Evolutionary conservation across 768 basidiomycete species (phyloP).

Genomic region (Termitomyces sp.): DNA sequence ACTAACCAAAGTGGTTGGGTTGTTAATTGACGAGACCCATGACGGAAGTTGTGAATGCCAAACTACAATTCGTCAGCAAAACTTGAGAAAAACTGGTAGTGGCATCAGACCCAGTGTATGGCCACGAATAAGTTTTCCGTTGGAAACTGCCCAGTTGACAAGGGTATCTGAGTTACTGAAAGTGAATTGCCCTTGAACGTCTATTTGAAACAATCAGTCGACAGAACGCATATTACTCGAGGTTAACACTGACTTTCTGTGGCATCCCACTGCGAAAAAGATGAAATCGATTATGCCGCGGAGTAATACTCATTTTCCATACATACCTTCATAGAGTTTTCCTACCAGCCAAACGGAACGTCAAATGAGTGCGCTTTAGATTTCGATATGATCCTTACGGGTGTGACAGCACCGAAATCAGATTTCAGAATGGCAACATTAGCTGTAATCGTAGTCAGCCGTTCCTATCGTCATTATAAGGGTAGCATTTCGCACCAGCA

Average conservation of each 20-base stretch:
- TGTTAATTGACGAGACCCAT: constrained; percentile 37
- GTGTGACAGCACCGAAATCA: constrained; percentile 37
- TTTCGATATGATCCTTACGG: constrained; percentile 15
- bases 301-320: not conserved
- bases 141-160: constrained; percentile 37
- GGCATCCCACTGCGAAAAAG: constrained; percentile 31
- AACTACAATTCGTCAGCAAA: constrained; percentile 11
- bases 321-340: constrained; percentile 38
- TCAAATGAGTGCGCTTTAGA: not conserved
- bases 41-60: constrained; percentile 38
- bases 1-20: constrained; percentile 33
- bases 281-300: not conserved
- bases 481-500: constrained; percentile 18
- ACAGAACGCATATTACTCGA: not conserved
- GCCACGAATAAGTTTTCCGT: constrained; percentile 39
- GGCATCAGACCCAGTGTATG: constrained; percentile 30
- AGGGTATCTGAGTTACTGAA: constrained; percentile 31
- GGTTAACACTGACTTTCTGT: constrained; percentile 24
- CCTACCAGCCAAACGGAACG: constrained; percentile 11
- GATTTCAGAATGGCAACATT: constrained; percentile 28
- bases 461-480: not conserved
- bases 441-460: constrained; percentile 14
- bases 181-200: constrained; percentile 26
- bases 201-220: constrained; percentile 4
- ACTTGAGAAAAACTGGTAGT: not conserved